These are phyloP conservation scores for Russula sp. DNA, from an alignment of 768 basidiomycete genomes.

Conservation along the genomic window DNA sequence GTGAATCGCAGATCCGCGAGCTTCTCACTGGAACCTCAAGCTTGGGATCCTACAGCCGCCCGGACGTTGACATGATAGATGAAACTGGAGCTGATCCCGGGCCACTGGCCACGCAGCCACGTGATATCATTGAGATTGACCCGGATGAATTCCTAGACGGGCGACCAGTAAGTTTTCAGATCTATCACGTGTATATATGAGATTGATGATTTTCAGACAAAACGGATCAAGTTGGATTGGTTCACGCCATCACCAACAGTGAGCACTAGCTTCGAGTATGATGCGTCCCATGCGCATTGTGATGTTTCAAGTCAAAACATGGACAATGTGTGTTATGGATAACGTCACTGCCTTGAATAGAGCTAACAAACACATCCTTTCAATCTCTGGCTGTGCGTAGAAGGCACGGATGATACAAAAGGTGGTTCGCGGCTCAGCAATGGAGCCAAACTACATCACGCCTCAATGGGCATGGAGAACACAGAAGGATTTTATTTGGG, in stretches of 20 bases:
- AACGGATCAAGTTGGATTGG: background rate
- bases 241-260: background rate
- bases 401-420: background rate
- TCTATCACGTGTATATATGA: background rate
- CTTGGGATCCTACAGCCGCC: background rate
- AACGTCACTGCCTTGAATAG: background rate
- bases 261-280: background rate
- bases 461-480: background rate
- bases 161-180: background rate
- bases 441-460: background rate
- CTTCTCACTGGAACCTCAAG: background rate
- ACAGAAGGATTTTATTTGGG: slow-evolving; percentile 11
- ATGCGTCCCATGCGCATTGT: background rate
- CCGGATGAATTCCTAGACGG: background rate
- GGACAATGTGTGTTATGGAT: background rate
- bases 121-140: background rate
- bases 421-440: slow-evolving; percentile 3
- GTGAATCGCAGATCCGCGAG: background rate
- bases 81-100: background rate
- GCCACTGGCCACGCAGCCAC: background rate
- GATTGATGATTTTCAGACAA: background rate
- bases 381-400: background rate
- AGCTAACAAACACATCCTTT: background rate
- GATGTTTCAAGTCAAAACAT: background rate
- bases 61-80: background rate